Evolutionary conservation across 495 filamentous ascomycete species (phyloP).

Genomic region (Penicillium alfredii): DNA sequence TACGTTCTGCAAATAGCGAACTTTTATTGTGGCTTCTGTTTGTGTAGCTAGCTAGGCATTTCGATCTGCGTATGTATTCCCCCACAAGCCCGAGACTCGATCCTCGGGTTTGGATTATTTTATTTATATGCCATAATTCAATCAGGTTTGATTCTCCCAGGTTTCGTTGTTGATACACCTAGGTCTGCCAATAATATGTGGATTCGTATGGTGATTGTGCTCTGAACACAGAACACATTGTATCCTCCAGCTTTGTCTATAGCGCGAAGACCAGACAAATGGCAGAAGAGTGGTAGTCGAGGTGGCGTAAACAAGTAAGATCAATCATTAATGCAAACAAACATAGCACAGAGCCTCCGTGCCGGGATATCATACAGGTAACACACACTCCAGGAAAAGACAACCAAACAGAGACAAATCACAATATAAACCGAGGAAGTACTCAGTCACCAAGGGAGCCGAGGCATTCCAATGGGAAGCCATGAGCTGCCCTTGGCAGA

Average conservation of each 20-base stretch:
- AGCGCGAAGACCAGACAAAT: too few relatives aligned
- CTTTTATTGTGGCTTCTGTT: constrained; percentile 14
- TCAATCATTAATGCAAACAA: constrained; percentile 1
- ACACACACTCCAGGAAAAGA: constrained; percentile 4
- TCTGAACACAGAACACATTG: too few relatives aligned
- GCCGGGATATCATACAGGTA: constrained; percentile 28
- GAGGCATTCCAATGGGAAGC: too few relatives aligned
- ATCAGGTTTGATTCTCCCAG: neutral
- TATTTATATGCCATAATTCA: neutral
- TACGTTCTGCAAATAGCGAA: constrained; percentile 24
- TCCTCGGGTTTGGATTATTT: neutral
- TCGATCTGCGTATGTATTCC: constrained; percentile 12
- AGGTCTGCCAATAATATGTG: too few relatives aligned
- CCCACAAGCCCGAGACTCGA: too few relatives aligned
- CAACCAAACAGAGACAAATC: neutral
- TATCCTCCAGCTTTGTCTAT: too few relatives aligned
- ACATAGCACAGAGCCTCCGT: constrained; percentile 19
- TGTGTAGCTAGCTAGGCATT: constrained; percentile 23
- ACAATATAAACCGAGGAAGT: constrained; percentile 1
- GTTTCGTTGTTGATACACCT: neutral
- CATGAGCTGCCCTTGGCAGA: too few relatives aligned
- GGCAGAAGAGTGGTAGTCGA: too few relatives aligned
- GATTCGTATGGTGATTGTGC: too few relatives aligned
- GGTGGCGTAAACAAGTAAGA: too few relatives aligned
- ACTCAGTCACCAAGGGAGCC: too few relatives aligned